phyloP scores from a whole-genome alignment of 257 asterid genomes.

The Striga asiatica region DNA sequence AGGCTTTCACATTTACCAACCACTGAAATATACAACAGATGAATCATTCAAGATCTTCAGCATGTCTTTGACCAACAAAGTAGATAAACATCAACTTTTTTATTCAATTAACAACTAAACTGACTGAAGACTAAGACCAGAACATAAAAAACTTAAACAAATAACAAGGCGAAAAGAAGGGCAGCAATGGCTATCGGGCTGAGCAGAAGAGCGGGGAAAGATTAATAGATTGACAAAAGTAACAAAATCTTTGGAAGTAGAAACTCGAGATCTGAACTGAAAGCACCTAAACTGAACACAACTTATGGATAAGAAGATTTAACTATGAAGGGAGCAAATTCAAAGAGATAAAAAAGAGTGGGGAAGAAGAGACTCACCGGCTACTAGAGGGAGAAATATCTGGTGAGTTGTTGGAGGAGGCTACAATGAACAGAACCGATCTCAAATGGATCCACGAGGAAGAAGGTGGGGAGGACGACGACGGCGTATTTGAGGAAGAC shows the following conservation, averaged over 20 bases:
- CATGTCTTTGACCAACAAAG: conserved; percentile 19
- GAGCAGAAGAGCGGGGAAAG: conserved; percentile 6
- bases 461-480: conserved; percentile 49
- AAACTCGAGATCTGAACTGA: conserved; percentile 32
- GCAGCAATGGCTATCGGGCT: conserved; percentile 16
- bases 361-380: conserved; percentile 52
- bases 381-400: conserved; percentile 67
- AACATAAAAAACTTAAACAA: background rate
- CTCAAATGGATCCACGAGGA: conserved; percentile 89
- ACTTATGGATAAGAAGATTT: background rate
- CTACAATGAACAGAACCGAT: conserved; percentile 78
- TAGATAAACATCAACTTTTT: conserved; percentile 2
- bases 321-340: conserved; percentile 15
- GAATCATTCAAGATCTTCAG: conserved; percentile 15
- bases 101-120: conserved; percentile 18
- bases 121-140: conserved; percentile 11
- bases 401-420: conserved; percentile 66
- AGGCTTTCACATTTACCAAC: conserved; percentile 15
- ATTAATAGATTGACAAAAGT: conserved; percentile 3
- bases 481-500: conserved; percentile 36
- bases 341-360: conserved; percentile 18
- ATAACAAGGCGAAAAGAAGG: background rate
- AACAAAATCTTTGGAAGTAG: conserved; percentile 8
- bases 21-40: conserved; percentile 3
- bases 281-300: conserved; percentile 2